These are phyloP conservation scores for Metschnikowia peoriensis DNA, from an alignment of 805 yeast genomes.

Conservation along the genomic window DNA sequence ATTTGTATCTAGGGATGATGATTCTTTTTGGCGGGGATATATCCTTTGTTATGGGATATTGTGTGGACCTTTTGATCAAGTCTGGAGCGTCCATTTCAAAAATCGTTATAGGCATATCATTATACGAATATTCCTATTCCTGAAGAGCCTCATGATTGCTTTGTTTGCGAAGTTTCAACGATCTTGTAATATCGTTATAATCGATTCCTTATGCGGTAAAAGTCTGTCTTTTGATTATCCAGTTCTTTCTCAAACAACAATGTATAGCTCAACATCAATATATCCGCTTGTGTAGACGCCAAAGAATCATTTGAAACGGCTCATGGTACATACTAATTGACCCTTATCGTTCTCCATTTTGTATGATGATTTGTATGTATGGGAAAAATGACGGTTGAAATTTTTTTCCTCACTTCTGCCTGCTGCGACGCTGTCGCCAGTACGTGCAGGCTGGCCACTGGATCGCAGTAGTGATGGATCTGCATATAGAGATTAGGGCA, in stretches of 20 bases:
- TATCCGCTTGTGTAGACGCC: not conserved
- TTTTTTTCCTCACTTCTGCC: slow-evolving; percentile 13
- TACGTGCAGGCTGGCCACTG: slow-evolving; percentile 8
- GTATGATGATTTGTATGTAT: slow-evolving; percentile 29
- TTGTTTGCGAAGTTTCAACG: too few relatives aligned
- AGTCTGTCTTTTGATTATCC: too few relatives aligned
- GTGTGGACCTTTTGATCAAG: too few relatives aligned
- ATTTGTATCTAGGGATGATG: not conserved
- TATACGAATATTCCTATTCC: too few relatives aligned
- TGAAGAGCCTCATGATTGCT: too few relatives aligned
- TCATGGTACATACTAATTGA: slow-evolving; percentile 80
- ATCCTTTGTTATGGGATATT: too few relatives aligned
- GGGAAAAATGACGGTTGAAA: slow-evolving; percentile 14
- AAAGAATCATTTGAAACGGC: not conserved
- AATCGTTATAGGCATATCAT: too few relatives aligned
- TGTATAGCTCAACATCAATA: not conserved
- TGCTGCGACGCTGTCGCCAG: slow-evolving; percentile 8
- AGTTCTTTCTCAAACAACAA: not conserved
- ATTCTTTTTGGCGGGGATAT: too few relatives aligned
- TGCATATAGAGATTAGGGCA: slow-evolving; percentile 13
- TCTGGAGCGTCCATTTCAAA: too few relatives aligned
- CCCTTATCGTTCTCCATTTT: slow-evolving; percentile 99
- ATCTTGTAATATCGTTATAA: too few relatives aligned
- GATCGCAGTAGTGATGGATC: not conserved
- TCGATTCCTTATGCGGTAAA: too few relatives aligned